phyloP scores from a whole-genome alignment of 2,329 filamentous ascomycete genomes.

The Salinomyces thailandicus region DNA sequence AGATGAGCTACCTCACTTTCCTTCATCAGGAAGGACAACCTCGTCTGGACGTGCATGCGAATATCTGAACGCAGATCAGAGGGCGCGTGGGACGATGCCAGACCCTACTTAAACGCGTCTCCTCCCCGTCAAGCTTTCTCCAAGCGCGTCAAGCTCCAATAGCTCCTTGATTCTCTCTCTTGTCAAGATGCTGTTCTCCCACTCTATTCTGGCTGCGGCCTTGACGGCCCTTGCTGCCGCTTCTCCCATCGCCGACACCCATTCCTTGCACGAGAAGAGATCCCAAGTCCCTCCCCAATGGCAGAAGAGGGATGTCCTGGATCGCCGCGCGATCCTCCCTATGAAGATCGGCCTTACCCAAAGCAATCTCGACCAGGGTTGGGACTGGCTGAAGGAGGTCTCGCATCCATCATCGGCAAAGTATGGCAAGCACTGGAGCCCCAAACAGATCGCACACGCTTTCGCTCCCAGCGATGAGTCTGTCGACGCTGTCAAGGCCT shows the following conservation, averaged over 20 bases:
- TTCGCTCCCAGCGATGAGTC: conserved; percentile 33
- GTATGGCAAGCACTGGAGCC: conserved; percentile 31
- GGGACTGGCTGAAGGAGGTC: conserved; percentile 27
- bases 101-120: conserved; percentile 4
- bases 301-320: conserved; percentile 18
- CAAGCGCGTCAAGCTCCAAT: background rate
- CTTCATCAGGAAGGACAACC: no score
- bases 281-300: conserved; percentile 19
- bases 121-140: conserved; percentile 1
- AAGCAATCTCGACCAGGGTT: conserved; percentile 24
- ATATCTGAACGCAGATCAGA: no score
- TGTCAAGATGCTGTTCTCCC: conserved; percentile 15
- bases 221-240: conserved; percentile 12
- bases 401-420: conserved; percentile 33
- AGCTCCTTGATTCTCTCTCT: background rate
- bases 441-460: conserved; percentile 33
- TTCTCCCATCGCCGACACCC: conserved; percentile 14
- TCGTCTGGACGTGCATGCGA: no score
- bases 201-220: conserved; percentile 10
- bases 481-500: conserved; percentile 41
- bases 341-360: conserved; percentile 28
- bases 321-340: conserved; percentile 21
- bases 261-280: conserved; percentile 25
- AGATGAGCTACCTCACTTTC: no score
- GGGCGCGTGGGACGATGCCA: no score